Conservation (phyloP, 306 rosid species). For the Astragalus glycyphyllos region DNA sequence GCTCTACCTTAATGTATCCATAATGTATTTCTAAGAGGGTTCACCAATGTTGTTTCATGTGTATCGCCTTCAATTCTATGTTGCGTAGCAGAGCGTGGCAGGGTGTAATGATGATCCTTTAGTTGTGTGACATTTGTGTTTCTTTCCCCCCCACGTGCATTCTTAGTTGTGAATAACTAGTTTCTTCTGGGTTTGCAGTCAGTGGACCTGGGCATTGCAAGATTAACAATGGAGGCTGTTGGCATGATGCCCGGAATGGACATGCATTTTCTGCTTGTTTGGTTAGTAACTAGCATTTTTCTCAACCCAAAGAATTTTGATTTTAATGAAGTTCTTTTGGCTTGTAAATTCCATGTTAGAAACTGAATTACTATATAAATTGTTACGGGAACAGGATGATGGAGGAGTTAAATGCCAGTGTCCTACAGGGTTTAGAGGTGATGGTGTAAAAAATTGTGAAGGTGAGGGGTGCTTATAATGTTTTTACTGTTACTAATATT, state of each 20-base stretch:
- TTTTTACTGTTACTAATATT: background rate
- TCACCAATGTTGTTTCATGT: slow-evolving; percentile 14
- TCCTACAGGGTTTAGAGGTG: slow-evolving; percentile 85
- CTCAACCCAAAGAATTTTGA: background rate
- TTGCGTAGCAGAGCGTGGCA: slow-evolving; percentile 9
- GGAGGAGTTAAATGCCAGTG: slow-evolving; percentile 78
- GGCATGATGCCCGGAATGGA: slow-evolving; percentile 80
- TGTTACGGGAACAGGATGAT: slow-evolving; percentile 59
- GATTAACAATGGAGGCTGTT: slow-evolving; percentile 91
- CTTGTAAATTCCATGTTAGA: slow-evolving; percentile 22
- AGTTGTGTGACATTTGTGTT: slow-evolving; percentile 8
- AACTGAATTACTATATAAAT: slow-evolving; percentile 31
- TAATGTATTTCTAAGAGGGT: slow-evolving; percentile 15
- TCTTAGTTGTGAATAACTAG: slow-evolving; percentile 29
- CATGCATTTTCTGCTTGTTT: slow-evolving; percentile 82
- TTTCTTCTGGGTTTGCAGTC: slow-evolving; percentile 60
- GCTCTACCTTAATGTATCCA: slow-evolving; percentile 15
- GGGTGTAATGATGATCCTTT: slow-evolving; percentile 16
- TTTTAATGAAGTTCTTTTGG: slow-evolving; percentile 10
- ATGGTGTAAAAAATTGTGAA: slow-evolving; percentile 77
- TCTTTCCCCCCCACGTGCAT: background rate
- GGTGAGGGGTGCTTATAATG: slow-evolving; percentile 57
- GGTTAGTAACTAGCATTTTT: slow-evolving; percentile 52
- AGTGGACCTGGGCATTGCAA: slow-evolving; percentile 92
- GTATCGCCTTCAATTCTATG: slow-evolving; percentile 32